Evolutionary conservation across 495 filamentous ascomycete genomes (phyloP).

Genomic region (Pseudotulostoma volvatum): DNA sequence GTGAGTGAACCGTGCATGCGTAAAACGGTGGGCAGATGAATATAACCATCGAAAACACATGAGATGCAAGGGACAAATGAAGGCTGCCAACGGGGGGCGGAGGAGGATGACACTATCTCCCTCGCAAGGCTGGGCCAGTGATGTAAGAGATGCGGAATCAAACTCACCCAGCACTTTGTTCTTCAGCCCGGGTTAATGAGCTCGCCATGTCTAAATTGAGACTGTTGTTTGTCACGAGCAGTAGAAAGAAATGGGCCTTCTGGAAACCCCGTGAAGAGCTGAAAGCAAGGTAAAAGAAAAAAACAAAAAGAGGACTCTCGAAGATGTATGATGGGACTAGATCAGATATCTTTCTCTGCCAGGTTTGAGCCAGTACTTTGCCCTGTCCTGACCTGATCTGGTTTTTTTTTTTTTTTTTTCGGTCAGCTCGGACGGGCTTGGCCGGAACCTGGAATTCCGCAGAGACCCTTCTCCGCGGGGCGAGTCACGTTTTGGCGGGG

Average conservation of each 20-base stretch:
- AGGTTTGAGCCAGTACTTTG: too few relatives aligned
- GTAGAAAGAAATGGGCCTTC: constrained; percentile 6
- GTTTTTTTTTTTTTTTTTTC: too few relatives aligned
- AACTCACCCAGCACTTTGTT: constrained; percentile 50
- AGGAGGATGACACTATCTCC: background rate
- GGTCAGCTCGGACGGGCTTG: too few relatives aligned
- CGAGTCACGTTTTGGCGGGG: too few relatives aligned
- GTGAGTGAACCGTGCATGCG: background rate
- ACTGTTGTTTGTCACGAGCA: constrained; percentile 8
- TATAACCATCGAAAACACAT: constrained; percentile 3
- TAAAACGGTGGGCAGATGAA: background rate
- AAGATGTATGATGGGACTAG: constrained; percentile 5
- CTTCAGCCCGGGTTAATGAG: constrained; percentile 45
- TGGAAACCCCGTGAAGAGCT: too few relatives aligned
- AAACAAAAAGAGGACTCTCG: constrained; percentile 8
- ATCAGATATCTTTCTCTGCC: constrained; percentile 2
- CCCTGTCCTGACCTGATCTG: too few relatives aligned
- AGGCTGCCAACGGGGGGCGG: background rate
- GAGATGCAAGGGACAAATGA: constrained; percentile 5
- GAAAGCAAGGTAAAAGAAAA: too few relatives aligned
- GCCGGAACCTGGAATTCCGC: too few relatives aligned
- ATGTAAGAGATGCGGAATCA: constrained; percentile 27
- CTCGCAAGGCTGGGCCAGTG: constrained; percentile 16
- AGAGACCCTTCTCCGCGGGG: too few relatives aligned
- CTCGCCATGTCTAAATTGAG: constrained; percentile 37